Percentiles rank a stretch among this genome's conserved stretches.
These are phyloP conservation scores for Stachybotrys elegans DNA, from an alignment of 2,329 filamentous ascomycete genomes.

Conservation along the genomic window DNA sequence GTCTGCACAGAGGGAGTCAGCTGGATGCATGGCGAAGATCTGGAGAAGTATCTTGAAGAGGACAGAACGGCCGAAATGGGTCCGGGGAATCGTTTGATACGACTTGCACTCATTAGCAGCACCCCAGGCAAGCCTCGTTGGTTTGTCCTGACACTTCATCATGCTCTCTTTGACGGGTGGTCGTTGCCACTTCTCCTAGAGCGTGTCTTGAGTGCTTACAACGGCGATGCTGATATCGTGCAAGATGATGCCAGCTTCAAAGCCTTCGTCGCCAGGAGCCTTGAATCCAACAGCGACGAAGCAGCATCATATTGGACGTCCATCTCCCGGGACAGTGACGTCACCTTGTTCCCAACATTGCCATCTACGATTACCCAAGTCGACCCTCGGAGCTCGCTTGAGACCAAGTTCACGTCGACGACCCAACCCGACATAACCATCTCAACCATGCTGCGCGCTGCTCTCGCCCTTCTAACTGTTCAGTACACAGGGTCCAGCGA, in stretches of 20 bases:
- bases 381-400: too few relatives aligned
- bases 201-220: slow-evolving; percentile 6
- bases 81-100: slow-evolving; percentile 6
- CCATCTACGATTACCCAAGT: slow-evolving; percentile 1
- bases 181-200: slow-evolving; percentile 9
- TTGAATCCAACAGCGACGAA: neutral
- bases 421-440: slow-evolving; percentile 7
- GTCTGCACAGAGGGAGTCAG: neutral
- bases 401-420: slow-evolving; percentile 1
- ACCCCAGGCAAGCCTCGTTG: neutral
- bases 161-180: slow-evolving; percentile 22
- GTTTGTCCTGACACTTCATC: slow-evolving; percentile 19
- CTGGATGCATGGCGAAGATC: slow-evolving; percentile 2
- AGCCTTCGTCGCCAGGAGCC: neutral
- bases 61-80: slow-evolving; percentile 6
- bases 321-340: neutral
- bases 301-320: slow-evolving; percentile 5
- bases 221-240: too few relatives aligned
- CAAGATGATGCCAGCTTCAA: neutral
- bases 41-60: slow-evolving; percentile 2
- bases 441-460: slow-evolving; percentile 17
- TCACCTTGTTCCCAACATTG: slow-evolving; percentile 6
- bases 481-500: slow-evolving; percentile 12
- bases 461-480: slow-evolving; percentile 19
- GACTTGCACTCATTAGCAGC: slow-evolving; percentile 6